These are phyloP conservation scores for Omphalea diandra DNA, from an alignment of 441 rosid genomes.

Conservation along the genomic window DNA sequence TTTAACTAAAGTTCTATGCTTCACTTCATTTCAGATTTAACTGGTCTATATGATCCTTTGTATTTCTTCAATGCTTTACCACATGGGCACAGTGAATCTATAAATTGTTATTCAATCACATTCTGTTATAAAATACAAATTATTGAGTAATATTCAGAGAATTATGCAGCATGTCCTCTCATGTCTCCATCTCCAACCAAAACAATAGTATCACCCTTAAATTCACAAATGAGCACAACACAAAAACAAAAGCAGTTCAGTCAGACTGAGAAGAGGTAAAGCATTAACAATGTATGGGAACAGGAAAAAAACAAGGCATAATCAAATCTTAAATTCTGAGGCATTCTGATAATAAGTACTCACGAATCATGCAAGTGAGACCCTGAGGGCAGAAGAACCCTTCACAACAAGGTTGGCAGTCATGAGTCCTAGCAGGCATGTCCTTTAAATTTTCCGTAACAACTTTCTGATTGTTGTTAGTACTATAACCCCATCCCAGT, in stretches of 20 bases:
- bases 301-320: neutral
- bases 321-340: neutral
- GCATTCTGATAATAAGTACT: conserved; percentile 24
- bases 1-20: too few species aligned
- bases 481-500: conserved; percentile 92
- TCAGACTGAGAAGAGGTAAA: too few species aligned
- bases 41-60: neutral
- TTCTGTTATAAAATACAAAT: neutral
- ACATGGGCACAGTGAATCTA: neutral
- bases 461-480: conserved; percentile 34
- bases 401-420: conserved; percentile 78
- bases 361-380: conserved; percentile 98
- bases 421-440: conserved; percentile 59
- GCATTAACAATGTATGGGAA: neutral
- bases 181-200: neutral
- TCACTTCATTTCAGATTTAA: neutral
- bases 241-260: neutral
- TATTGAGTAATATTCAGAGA: neutral
- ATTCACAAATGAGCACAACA: neutral
- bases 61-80: neutral
- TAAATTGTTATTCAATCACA: neutral
- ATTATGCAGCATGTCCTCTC: neutral
- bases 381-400: conserved; percentile 97
- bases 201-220: neutral
- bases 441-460: conserved; percentile 43